phyloP scores from a whole-genome alignment of 768 basidiomycete genomes.

The Scleroderma bovista region DNA sequence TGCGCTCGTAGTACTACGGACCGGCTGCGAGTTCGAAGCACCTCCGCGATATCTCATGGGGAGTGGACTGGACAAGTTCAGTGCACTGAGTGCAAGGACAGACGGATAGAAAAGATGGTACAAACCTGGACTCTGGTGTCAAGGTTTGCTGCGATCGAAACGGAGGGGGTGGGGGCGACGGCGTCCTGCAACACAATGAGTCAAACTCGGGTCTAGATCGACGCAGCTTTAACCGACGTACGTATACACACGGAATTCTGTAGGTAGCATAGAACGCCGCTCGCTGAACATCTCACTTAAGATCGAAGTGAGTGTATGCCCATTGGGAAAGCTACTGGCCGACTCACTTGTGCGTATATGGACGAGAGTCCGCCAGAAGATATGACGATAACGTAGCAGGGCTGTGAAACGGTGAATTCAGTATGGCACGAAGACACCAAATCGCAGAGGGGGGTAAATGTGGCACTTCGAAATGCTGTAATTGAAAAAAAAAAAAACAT shows the following conservation, averaged over 20 bases:
- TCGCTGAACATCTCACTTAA: conserved; percentile 7
- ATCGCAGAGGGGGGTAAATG: neutral
- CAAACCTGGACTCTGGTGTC: conserved; percentile 30
- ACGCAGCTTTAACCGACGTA: conserved; percentile 9
- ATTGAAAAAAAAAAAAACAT: conserved; percentile 1
- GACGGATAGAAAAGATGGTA: too few relatives aligned
- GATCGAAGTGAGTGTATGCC: neutral
- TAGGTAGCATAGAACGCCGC: conserved; percentile 14
- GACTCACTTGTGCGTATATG: conserved; percentile 16
- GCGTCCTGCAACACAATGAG: conserved; percentile 7
- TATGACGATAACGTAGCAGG: conserved; percentile 30
- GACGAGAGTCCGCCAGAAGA: conserved; percentile 14
- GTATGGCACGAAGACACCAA: neutral
- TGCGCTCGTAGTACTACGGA: too few relatives aligned
- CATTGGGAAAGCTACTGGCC: neutral
- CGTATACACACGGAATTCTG: conserved; percentile 17
- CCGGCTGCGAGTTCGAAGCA: neutral
- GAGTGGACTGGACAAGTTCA: neutral
- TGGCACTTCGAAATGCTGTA: neutral
- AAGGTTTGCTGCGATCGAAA: conserved; percentile 20
- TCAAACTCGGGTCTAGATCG: conserved; percentile 1
- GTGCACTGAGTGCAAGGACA: too few relatives aligned
- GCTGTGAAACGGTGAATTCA: conserved; percentile 20
- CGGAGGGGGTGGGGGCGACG: conserved; percentile 11
- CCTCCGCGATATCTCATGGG: neutral